Evolutionary conservation across 805 yeast genomes (phyloP).

Genomic region (Wickerhamiella sergipiensis): DNA sequence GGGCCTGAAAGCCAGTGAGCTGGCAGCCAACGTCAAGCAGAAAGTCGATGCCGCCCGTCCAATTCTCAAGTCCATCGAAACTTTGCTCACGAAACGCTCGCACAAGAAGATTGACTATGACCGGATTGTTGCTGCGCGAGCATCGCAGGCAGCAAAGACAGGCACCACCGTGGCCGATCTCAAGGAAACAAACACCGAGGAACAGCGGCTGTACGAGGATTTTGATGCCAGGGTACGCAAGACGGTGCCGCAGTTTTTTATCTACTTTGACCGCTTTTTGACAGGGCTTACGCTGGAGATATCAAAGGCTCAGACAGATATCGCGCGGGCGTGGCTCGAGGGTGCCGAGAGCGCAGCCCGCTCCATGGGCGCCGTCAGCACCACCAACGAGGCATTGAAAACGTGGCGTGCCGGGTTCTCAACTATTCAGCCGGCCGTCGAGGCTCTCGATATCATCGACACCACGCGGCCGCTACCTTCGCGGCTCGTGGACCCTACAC

Average conservation of each 20-base stretch:
- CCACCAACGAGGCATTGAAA: conserved; percentile 1
- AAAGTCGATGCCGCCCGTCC: conserved; percentile 14
- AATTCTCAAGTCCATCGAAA: conserved; percentile 17
- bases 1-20: conserved; percentile 17
- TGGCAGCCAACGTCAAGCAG: conserved; percentile 18
- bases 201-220: neutral
- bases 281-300: neutral
- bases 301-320: neutral
- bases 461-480: neutral
- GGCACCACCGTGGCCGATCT: neutral
- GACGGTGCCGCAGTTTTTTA: neutral
- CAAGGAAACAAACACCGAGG: neutral
- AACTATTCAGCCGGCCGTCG: conserved; percentile 16
- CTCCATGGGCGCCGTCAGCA: neutral
- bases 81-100: conserved; percentile 24
- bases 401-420: conserved; percentile 11
- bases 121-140: conserved; percentile 9
- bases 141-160: neutral
- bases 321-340: neutral
- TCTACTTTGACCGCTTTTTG: neutral
- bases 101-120: conserved; percentile 28
- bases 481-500: neutral
- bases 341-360: neutral
- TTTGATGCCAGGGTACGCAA: neutral
- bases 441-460: conserved; percentile 9